A percentile compares a stretch with the other conserved stretches of the same genome.
These are phyloP conservation scores for Rhizopogon vulgaris DNA, from an alignment of 768 basidiomycete species.

Conservation along the genomic window DNA sequence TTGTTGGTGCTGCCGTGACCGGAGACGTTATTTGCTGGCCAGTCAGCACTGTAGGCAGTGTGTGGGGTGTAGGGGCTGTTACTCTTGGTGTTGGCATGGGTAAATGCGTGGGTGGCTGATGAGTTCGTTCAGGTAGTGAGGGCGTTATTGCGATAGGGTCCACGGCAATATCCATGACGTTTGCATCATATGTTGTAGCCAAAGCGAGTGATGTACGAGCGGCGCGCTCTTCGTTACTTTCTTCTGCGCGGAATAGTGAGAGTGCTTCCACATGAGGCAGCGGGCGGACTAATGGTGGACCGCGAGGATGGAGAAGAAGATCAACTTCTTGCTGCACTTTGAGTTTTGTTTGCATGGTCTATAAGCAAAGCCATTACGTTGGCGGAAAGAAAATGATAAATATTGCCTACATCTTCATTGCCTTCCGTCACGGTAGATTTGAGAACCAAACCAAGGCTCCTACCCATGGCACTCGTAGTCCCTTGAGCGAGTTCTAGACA, in stretches of 20 bases:
- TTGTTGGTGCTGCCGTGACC: constrained; percentile 1
- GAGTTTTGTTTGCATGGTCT: constrained; percentile 13
- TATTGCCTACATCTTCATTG: constrained; percentile 22
- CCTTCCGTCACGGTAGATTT: constrained; percentile 27
- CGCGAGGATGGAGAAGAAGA: constrained; percentile 68
- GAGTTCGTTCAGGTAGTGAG: neutral
- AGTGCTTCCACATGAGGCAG: constrained; percentile 58
- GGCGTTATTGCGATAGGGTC: neutral
- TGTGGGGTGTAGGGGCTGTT: neutral
- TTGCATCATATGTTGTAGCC: constrained; percentile 10
- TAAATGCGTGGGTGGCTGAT: constrained; percentile 1
- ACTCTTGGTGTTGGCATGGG: neutral
- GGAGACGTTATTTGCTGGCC: neutral
- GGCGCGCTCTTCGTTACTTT: constrained; percentile 55
- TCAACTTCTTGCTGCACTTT: constrained; percentile 40
- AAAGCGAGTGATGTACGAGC: constrained; percentile 38
- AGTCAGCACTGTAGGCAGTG: too few species aligned
- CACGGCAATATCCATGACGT: neutral
- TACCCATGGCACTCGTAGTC: constrained; percentile 54
- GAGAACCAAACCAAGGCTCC: constrained; percentile 51
- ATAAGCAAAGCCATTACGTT: constrained; percentile 2
- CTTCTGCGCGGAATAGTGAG: constrained; percentile 57
- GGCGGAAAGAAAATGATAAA: neutral
- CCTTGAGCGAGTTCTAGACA: constrained; percentile 48
- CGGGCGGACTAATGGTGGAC: constrained; percentile 68